These are phyloP conservation scores for Ogataea pignaliae DNA, from an alignment of 805 yeast species.

Conservation along the genomic window DNA sequence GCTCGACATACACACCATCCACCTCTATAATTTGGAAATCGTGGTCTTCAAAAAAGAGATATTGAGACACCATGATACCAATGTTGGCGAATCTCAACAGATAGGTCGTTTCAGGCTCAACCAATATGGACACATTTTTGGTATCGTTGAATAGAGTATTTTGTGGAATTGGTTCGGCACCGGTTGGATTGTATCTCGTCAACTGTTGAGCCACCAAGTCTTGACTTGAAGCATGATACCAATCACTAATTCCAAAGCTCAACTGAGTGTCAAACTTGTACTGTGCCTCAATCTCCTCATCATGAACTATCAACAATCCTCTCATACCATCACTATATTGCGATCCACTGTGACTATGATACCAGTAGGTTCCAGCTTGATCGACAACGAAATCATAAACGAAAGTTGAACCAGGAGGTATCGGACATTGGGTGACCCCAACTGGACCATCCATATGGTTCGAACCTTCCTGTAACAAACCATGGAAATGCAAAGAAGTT, in stretches of 20 bases:
- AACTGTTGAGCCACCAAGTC: constrained; percentile 45
- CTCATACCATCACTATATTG: constrained; percentile 79
- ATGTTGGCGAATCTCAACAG: constrained; percentile 59
- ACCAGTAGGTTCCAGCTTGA: constrained; percentile 81
- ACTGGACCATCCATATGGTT: constrained; percentile 75
- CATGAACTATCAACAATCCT: constrained; percentile 64
- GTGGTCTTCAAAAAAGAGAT: constrained; percentile 63
- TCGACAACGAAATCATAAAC: constrained; percentile 68
- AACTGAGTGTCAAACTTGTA: constrained; percentile 62
- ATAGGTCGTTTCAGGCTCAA: constrained; percentile 59
- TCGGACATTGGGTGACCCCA: constrained; percentile 77
- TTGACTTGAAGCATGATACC: constrained; percentile 54
- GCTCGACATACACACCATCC: constrained; percentile 67
- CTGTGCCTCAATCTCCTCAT: constrained; percentile 38
- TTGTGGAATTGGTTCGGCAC: constrained; percentile 79
- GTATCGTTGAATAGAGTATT: constrained; percentile 63
- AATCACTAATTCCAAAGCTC: constrained; percentile 53
- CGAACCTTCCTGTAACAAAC: constrained; percentile 61
- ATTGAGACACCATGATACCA: constrained; percentile 75
- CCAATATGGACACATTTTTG: constrained; percentile 48
- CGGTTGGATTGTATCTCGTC: constrained; percentile 72
- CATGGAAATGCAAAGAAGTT: constrained; percentile 78
- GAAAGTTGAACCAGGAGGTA: constrained; percentile 61
- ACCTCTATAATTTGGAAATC: constrained; percentile 67
- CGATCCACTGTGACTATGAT: constrained; percentile 73